Percentiles rank a stretch among this genome's conserved stretches.
These are phyloP conservation scores for Kazachstania psychrophila DNA, from an alignment of 805 yeast species.

Conservation along the genomic window DNA sequence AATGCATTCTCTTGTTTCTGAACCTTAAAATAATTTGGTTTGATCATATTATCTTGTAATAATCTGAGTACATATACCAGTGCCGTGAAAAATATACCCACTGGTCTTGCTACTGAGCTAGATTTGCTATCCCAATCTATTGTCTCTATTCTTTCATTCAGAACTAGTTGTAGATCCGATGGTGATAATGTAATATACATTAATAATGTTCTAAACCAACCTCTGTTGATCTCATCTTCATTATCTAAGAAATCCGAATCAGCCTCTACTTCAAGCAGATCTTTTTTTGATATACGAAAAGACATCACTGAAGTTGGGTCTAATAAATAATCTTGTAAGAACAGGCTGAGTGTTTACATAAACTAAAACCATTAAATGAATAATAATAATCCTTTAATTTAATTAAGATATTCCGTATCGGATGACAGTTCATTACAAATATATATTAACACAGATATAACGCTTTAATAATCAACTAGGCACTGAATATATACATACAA, in stretches of 20 bases:
- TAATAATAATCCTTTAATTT: too few species aligned
- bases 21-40: conserved; percentile 18
- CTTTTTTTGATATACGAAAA: neutral
- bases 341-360: too few species aligned
- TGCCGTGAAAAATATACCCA: conserved; percentile 18
- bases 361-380: too few species aligned
- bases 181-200: conserved; percentile 8
- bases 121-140: conserved; percentile 28
- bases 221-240: conserved; percentile 1
- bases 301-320: conserved; percentile 2
- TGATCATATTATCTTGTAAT: conserved; percentile 25
- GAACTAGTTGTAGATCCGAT: conserved; percentile 15
- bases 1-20: conserved; percentile 17
- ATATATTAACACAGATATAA: too few species aligned
- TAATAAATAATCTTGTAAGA: too few species aligned
- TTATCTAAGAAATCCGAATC: conserved; percentile 5
- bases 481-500: too few species aligned
- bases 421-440: too few species aligned
- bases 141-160: conserved; percentile 18
- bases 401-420: too few species aligned
- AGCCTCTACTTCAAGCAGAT: too few species aligned
- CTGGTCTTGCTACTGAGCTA: conserved; percentile 16
- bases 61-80: conserved; percentile 17
- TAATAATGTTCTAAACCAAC: conserved; percentile 6
- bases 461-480: too few species aligned